Evolutionary conservation across 257 asterid species (phyloP).

Genomic region (Ligustrum vulgare): DNA sequence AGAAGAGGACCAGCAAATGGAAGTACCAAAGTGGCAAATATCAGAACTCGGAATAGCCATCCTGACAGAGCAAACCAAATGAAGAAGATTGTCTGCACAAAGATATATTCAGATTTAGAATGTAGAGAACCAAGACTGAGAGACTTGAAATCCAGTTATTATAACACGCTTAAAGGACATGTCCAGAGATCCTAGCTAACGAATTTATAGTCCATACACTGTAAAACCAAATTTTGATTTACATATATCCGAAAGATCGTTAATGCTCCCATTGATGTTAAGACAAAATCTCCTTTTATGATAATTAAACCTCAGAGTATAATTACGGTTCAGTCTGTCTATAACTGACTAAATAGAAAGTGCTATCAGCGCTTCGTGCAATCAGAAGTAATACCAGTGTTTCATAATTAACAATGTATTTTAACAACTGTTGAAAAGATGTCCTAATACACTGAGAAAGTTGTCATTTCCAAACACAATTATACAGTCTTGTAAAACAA

Average conservation of each 20-base stretch:
- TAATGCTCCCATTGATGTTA: not conserved
- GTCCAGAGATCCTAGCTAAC: slow-evolving; percentile 1
- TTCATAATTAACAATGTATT: not conserved
- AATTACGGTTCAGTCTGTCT: not conserved
- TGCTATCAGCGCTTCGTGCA: not conserved
- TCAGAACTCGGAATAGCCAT: slow-evolving; percentile 83
- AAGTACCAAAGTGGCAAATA: slow-evolving; percentile 80
- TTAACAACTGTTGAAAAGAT: not conserved
- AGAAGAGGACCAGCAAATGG: slow-evolving; percentile 98
- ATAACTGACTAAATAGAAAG: slow-evolving; percentile 15
- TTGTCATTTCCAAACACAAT: not conserved
- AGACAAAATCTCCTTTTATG: not conserved
- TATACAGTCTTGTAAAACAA: not conserved
- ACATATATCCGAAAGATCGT: not conserved
- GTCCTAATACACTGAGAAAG: not conserved
- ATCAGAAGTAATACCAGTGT: not conserved
- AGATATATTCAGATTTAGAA: slow-evolving; percentile 20
- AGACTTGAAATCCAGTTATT: slow-evolving; percentile 16
- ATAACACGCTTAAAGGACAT: slow-evolving; percentile 7
- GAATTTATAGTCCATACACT: slow-evolving; percentile 11
- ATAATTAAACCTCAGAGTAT: not conserved
- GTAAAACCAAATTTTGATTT: not conserved
- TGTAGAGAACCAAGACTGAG: slow-evolving; percentile 3
- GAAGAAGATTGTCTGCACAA: slow-evolving; percentile 82
- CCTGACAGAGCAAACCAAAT: slow-evolving; percentile 98